Base-by-base conservation (phyloP, 2,329 filamentous ascomycete species). In the Ploettnerulaceae sp. region DNA sequence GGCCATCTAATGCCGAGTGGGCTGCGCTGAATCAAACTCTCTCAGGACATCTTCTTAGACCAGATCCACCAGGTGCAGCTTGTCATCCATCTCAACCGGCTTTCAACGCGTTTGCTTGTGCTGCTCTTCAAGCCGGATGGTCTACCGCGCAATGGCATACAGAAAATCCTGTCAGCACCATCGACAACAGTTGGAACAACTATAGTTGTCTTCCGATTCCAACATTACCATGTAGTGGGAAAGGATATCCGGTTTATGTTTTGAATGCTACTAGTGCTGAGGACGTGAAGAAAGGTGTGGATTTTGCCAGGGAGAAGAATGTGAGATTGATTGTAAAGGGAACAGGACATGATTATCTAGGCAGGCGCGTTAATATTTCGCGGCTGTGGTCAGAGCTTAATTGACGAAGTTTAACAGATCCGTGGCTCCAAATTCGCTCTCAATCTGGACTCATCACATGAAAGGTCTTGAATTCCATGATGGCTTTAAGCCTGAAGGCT, bases 401-500 rank as follows among this genome's bases (percentile, higher is more conserved):
- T 15, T 41, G 28, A 41, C n/a, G 3, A 31, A 41, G n/a, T 4
- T 33, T 24, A 12, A 6, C 11, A 60, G 58, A 45, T 60, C 52
- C 11, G 40, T 45, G 7, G 54, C 69, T 0, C 69, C 69, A 0
- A 75, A 76, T 1, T 71, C 75, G 0, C 61, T 81, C 1, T 76
- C 69, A 1, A 70, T 78, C 47, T 79, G 75, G 76, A 71, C 68
- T 0, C 75, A 74, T 42, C 61, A 76, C 48, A 62, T 79, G 35
- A 68, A 67, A 17, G 58, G 57, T 4, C 57, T 70, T 2, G 21
- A 53, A 1, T 67, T 69, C 25, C 69, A 68, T 43, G 52, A 68
- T 6, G 67, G 64, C 2, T 72, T 76, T 53, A 62, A 55, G 14
- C 69, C 73, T 24, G 55, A 65, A 9, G 72, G 69, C 20, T 69